Base-by-base conservation (phyloP, 352 stramenopile species). In the Pythium brachiatum region DNA sequence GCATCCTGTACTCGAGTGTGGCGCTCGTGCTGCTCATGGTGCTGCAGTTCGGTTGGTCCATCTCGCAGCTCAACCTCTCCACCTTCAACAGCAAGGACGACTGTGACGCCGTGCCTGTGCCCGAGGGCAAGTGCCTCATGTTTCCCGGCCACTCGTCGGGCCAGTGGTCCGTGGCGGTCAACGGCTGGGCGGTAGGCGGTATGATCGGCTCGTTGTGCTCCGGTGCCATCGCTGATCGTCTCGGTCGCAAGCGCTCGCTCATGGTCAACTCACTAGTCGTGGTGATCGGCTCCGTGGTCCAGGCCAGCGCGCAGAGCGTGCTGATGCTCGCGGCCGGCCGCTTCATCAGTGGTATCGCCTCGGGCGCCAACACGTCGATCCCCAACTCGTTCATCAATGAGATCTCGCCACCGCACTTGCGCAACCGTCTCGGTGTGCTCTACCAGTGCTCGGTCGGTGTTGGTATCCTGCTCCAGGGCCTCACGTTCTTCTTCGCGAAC, bases 51-150 rank as follows among this genome's bases (percentile, higher is more conserved):
- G 73, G 80, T 61, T 70, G 80, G 83, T 79, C 75, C 12, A 76
- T 79, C 6, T 75, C 74, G 12, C 83, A 93, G 53, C 66, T 90
- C 66, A 90, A 90, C 69, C 68, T 85, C 27, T 81, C 71, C n/a
- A 60, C 68, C 11, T 89, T 84, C 66, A 73, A 84, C 57, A 63
- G 84, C 66, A 70, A 73, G 23, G 64, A 75, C 15, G 69, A 72
- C 31, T 90, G 81, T 60, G 70, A 73, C 39, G 71, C 66, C 0
- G 53, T 62, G 3, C 75, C 73, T 1, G 66, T 84, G 20, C 51
- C 21, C 2, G 25, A 59, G 11, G 70, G 60, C 25, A 74, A 54
- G 15, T 86, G 76, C 32, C 36, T 73, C 41, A 71, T 71, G 64
- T 71, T 70, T 44, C 66, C 70, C 0, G 68, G 69, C 26, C 74